These are phyloP conservation scores for Anisogramma anomala DNA, from an alignment of 2,329 filamentous ascomycete genomes.

Conservation along the genomic window DNA sequence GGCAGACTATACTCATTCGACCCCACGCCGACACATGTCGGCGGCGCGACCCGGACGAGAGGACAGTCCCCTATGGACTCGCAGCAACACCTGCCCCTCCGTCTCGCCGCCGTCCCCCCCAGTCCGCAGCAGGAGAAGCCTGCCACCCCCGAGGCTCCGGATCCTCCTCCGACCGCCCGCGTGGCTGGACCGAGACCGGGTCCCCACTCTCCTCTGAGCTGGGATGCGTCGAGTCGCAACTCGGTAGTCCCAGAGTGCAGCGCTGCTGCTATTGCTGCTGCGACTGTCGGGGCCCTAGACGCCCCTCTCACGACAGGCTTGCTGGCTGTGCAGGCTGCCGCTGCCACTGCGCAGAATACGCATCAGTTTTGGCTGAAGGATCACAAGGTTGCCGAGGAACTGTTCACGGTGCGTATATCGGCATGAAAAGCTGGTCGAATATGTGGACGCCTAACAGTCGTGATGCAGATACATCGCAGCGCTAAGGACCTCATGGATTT, in stretches of 20 bases:
- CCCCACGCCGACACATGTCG: background rate
- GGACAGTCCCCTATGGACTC: slow-evolving; percentile 8
- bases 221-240: background rate
- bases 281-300: background rate
- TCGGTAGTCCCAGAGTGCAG: background rate
- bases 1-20: background rate
- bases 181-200: background rate
- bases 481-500: slow-evolving; percentile 14
- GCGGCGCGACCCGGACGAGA: slow-evolving; percentile 6
- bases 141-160: background rate
- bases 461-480: slow-evolving; percentile 13
- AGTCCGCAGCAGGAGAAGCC: slow-evolving; percentile 3
- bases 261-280: background rate
- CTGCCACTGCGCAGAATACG: background rate
- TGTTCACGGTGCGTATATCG: slow-evolving; percentile 12
- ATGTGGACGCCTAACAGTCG: background rate
- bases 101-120: slow-evolving; percentile 4
- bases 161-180: background rate
- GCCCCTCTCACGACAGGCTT: too few species aligned
- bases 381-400: slow-evolving; percentile 14
- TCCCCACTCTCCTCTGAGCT: background rate
- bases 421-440: background rate
- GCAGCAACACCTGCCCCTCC: slow-evolving; percentile 7
- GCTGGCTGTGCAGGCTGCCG: too few species aligned
- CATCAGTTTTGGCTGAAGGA: slow-evolving; percentile 16